Base-by-base conservation (phyloP, 441 rosid species). In the Cnidoscolus chayamansa region DNA sequence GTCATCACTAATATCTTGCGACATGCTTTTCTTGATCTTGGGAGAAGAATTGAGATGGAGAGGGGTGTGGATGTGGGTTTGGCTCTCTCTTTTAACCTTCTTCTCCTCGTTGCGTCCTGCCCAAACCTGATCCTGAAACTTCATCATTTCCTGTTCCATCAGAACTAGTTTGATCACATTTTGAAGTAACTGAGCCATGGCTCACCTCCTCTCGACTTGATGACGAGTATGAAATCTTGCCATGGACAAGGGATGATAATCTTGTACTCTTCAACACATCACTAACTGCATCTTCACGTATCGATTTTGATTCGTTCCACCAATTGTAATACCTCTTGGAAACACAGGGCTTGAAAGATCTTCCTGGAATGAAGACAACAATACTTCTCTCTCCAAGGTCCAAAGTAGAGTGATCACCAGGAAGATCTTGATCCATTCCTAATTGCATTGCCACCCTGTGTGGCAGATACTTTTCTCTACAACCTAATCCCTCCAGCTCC, bases 351-450 rank as follows among this genome's bases (percentile, higher is more conserved):
- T 20, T 11, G 10, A 1, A 56, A 20, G 61, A 56, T 19, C 32
- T 56, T 19, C 13, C 13, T 19, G 35, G 13, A 56, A 56, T 7
- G 32, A 56, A 20, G 13, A 56, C 5, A n/a, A 4, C 9, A 20
- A 56, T 8, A 7, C 10, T 56, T 20, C 20, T 19, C 1, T 56
- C 25, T 56, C 1, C 0, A 19, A 8, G 1, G 2, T 7, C 13
- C 35, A 56, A 0, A 9, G 0, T 0, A 56, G 13, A 20, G 9
- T 19, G 25, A 3, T 63, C 51, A 19, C 60, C 55, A 2, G 76
- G 81, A n/a, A 61, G 7, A 70, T 74, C 78, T 60, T 78, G 78
- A 71, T 78, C 78, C 69, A 78, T 57, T 0, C 78, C 78, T 11
- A 78, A 71, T 50, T 78, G 76, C 81, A 53, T 60, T 7, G 67